A percentile compares a stretch with the other conserved stretches of the same genome.
These are phyloP conservation scores for Acer campestre DNA, from an alignment of 345 rosid genomes.

Conservation along the genomic window DNA sequence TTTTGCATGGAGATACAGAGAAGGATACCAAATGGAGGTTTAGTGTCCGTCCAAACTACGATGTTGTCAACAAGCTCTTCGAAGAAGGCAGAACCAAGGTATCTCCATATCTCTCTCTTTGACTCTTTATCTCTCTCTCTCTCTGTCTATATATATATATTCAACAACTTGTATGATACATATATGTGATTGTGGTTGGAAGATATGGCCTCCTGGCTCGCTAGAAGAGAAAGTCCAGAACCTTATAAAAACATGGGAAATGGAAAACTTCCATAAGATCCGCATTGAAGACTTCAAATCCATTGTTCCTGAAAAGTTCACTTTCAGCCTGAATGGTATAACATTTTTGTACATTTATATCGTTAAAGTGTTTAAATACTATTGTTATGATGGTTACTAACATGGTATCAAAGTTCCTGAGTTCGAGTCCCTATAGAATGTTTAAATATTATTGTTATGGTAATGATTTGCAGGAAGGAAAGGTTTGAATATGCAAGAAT, in stretches of 20 bases:
- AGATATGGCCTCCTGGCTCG: constrained; percentile 1
- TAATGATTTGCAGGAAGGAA: constrained; percentile 8
- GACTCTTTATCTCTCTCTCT: too few species aligned
- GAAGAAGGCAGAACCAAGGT: constrained; percentile 62
- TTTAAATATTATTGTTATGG: not conserved
- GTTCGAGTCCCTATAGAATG: too few species aligned
- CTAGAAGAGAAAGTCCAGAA: constrained; percentile 25
- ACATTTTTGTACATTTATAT: too few species aligned
- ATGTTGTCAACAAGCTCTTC: constrained; percentile 56
- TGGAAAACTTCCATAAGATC: constrained; percentile 19
- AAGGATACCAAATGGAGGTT: constrained; percentile 54
- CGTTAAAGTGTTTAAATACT: too few species aligned
- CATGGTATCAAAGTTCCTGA: too few species aligned
- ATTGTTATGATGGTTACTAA: too few species aligned
- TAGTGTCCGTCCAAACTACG: constrained; percentile 54
- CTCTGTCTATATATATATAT: too few species aligned
- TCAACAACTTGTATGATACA: too few species aligned
- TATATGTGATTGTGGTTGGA: too few species aligned
- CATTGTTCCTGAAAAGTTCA: constrained; percentile 4
- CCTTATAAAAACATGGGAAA: constrained; percentile 20
- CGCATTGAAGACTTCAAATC: constrained; percentile 13
- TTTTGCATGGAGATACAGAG: constrained; percentile 52
- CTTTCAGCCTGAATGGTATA: constrained; percentile 15
- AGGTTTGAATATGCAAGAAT: not conserved
- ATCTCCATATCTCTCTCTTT: too few species aligned